Evolutionary conservation across 2,329 filamentous ascomycete species (phyloP).

Genomic region (Fusarium temperatum): DNA sequence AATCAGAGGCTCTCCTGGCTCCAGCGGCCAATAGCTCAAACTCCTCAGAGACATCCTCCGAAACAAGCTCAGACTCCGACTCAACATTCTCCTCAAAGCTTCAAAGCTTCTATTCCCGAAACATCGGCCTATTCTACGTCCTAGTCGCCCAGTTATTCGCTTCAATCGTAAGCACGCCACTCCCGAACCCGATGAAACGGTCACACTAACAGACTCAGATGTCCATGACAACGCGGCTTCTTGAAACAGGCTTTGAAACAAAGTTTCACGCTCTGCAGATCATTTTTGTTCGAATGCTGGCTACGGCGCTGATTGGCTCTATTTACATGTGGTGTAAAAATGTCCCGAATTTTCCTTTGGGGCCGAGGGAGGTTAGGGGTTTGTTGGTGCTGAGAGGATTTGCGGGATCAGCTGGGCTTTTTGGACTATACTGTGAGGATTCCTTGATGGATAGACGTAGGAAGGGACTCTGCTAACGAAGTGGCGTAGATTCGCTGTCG

Average conservation of each 20-base stretch:
- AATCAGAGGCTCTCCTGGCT: neutral
- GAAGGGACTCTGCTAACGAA: neutral
- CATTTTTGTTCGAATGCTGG: conserved; percentile 55
- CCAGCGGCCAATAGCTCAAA: neutral
- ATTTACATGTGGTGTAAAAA: conserved; percentile 53
- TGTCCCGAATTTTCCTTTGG: conserved; percentile 72
- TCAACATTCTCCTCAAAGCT: neutral
- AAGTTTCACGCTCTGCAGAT: conserved; percentile 54
- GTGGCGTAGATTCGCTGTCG: conserved; percentile 54
- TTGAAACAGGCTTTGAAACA: conserved; percentile 47
- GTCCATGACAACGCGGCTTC: conserved; percentile 51
- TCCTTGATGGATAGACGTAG: accelerated
- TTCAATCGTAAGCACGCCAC: conserved; percentile 46
- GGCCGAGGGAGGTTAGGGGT: conserved; percentile 67
- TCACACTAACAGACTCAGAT: conserved; percentile 44
- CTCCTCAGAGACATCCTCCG: neutral
- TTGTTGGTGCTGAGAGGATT: conserved; percentile 72
- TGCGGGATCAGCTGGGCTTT: conserved; percentile 72
- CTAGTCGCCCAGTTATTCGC: conserved; percentile 53
- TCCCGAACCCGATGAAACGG: accelerated
- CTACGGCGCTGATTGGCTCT: conserved; percentile 49
- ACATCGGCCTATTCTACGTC: conserved; percentile 52
- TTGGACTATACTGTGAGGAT: conserved; percentile 59
- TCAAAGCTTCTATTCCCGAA: conserved; percentile 58
- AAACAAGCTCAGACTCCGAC: neutral